Conservation (phyloP, 2,329 filamentous ascomycete genomes). For the Pseudogymnoascus sp. region DNA sequence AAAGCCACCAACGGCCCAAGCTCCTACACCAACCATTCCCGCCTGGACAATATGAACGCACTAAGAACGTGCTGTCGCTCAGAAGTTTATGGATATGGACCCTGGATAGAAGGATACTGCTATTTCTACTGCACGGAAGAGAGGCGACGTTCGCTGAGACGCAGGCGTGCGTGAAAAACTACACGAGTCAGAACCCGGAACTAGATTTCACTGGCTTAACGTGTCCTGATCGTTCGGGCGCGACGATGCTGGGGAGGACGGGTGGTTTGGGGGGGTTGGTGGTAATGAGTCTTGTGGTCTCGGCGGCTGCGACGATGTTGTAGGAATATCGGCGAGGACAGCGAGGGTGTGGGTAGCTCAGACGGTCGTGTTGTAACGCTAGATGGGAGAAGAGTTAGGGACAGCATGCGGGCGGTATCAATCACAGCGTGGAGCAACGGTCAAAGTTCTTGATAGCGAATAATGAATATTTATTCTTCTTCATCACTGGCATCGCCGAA, state of each 20-base stretch:
- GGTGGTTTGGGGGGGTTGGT: neutral
- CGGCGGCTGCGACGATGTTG: neutral
- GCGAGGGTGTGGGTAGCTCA: neutral
- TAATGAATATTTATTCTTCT: slow-evolving; percentile 18
- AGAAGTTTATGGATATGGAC: too few species aligned
- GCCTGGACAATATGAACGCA: too few species aligned
- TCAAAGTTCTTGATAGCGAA: neutral
- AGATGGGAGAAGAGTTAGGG: neutral
- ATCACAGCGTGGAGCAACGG: neutral
- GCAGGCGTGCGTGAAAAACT: neutral
- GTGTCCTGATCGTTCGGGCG: neutral
- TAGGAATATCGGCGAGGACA: neutral
- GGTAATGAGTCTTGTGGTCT: neutral
- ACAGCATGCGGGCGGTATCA: neutral
- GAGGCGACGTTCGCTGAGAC: neutral
- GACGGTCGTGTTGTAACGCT: neutral
- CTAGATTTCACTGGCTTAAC: neutral
- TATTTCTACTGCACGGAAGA: neutral
- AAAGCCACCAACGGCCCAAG: too few species aligned
- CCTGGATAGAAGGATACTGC: neutral
- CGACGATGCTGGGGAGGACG: neutral
- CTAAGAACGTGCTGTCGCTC: too few species aligned
- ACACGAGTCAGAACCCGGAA: neutral
- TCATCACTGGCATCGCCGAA: slow-evolving; percentile 84
- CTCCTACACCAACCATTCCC: too few species aligned